Base-by-base conservation (phyloP, 164 flowering plant species). In the Malania oleifera region DNA sequence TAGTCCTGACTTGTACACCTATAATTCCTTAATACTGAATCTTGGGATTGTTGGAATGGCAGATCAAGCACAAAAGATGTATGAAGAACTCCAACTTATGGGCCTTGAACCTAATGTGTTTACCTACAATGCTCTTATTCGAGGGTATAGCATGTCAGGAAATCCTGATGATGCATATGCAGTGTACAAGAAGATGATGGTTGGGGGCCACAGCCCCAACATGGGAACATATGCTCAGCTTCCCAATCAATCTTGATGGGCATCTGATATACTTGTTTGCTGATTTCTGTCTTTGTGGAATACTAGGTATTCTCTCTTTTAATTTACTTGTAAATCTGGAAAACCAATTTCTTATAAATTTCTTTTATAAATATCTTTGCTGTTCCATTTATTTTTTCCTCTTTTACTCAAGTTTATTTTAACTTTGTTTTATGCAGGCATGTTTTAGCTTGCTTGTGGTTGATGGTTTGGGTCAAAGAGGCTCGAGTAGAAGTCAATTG, bases 51-150 rank as follows among this genome's bases (percentile, higher is more conserved):
- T 37, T 59, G 96, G 98, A 56, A 86, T 67, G 87, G 73, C 79
- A 22, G 89, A 87, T 41, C 80, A 86, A 77, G 96, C 97, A 0
- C 76, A 73, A 40, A 77, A 72, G 29, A 60, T 87, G 69, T 93
- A 78, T 66, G 89, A 87, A 61, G 85, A 86, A 52, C 81, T 93
- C 29, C 80, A 66, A 67, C 61, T 39, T 14, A 60, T 44, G 47
- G 97, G 95, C 53, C 70, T 89, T 65, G 78, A 86, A 70, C 95
- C 98, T 15, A 76, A 78, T 70, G 95, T 86, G 29, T 82, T 75
- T 59, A 93, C 99, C 2, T 90, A 84, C 65, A 93, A 93, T 74
- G 86, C 92, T 59, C 87, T 93, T 23, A 86, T 93, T 66, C 77
- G 89, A 59, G 96, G 80, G 39, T 78, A 86, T 60, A 81, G 83